Percentiles rank a stretch among this genome's conserved stretches.
These are phyloP conservation scores for Starmerella apis DNA, from an alignment of 805 yeast species.

Conservation along the genomic window DNA sequence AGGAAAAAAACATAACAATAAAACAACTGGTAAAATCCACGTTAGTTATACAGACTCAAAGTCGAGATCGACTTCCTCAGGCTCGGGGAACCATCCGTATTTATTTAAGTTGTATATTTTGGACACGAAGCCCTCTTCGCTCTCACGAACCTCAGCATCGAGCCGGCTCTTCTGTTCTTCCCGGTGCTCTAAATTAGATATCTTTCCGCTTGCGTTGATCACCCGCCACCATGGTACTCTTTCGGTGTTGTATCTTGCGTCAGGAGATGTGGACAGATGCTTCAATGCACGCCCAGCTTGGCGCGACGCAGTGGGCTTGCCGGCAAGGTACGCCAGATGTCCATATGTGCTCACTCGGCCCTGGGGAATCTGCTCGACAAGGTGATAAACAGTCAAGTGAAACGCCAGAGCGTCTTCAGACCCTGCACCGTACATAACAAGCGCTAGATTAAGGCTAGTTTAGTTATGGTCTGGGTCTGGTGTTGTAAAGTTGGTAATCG, in stretches of 20 bases:
- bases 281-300: conserved; percentile 68
- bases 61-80: conserved; percentile 21
- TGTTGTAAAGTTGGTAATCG: conserved; percentile 1
- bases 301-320: conserved; percentile 55
- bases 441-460: too few relatives aligned
- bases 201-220: conserved; percentile 50
- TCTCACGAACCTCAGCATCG: conserved; percentile 38
- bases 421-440: conserved; percentile 22
- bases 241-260: conserved; percentile 28
- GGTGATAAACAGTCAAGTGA: conserved; percentile 49
- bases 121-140: conserved; percentile 21
- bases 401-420: conserved; percentile 45
- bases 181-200: conserved; percentile 43
- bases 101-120: conserved; percentile 36
- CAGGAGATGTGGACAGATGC: conserved; percentile 33
- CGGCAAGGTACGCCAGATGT: conserved; percentile 56
- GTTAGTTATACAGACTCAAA: conserved; percentile 10
- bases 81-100: conserved; percentile 61
- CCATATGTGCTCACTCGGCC: conserved; percentile 67
- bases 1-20: too few relatives aligned
- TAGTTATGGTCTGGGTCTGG: neutral
- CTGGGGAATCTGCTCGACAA: conserved; percentile 44
- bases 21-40: too few relatives aligned
- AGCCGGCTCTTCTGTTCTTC: conserved; percentile 40
- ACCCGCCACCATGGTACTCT: conserved; percentile 78